Percentiles rank a stretch among this genome's conserved stretches.
These are phyloP conservation scores for Populus simonii DNA, from an alignment of 345 rosid genomes.

Conservation along the genomic window DNA sequence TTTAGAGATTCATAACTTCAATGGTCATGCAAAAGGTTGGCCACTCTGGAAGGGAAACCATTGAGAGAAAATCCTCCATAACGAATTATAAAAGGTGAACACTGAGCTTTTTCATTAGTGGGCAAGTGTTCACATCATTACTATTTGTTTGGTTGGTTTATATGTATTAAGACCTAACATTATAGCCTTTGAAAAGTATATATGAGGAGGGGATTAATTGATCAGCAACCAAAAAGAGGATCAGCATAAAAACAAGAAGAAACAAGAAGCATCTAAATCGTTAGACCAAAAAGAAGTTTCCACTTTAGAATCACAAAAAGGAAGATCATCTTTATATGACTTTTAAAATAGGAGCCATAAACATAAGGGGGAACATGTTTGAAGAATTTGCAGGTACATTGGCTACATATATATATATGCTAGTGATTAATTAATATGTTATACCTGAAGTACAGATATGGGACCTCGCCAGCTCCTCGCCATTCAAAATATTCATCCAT, in stretches of 20 bases:
- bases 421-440: too few species aligned
- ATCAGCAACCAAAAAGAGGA: background rate
- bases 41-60: background rate
- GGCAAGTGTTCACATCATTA: background rate
- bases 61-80: background rate
- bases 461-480: conserved; percentile 1
- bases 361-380: background rate
- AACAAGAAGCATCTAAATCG: conserved; percentile 33
- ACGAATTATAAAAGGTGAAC: background rate
- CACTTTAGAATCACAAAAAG: conserved; percentile 33
- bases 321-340: conserved; percentile 22
- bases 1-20: conserved; percentile 2
- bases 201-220: conserved; percentile 1
- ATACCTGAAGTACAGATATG: conserved; percentile 10
- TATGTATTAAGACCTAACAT: background rate
- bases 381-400: conserved; percentile 8
- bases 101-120: background rate
- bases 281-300: conserved; percentile 25
- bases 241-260: conserved; percentile 11
- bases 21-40: conserved; percentile 5
- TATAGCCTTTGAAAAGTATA: background rate
- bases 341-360: conserved; percentile 6
- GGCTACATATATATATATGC: too few species aligned
- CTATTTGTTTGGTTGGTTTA: conserved; percentile 5
- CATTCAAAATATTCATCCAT: background rate